Percentiles rank a stretch among this genome's conserved stretches.
Conservation (phyloP, 2,329 filamentous ascomycete genomes). For the Beauveria sp. region DNA sequence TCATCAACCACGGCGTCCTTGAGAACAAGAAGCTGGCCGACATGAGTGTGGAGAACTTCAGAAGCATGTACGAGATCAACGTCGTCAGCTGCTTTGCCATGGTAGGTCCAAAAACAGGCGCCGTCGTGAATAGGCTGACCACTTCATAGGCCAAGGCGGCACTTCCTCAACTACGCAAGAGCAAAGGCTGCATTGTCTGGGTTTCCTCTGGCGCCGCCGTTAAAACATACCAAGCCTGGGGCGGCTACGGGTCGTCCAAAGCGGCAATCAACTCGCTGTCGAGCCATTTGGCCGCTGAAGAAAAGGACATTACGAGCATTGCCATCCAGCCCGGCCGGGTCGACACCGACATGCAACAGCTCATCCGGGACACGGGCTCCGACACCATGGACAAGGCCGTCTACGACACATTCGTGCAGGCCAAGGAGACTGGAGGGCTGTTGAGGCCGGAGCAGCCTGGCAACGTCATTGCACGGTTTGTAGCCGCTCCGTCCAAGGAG, state of each 20-base stretch:
- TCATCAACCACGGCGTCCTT: constrained; percentile 82
- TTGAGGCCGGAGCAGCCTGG: constrained; percentile 80
- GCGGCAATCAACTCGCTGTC: constrained; percentile 76
- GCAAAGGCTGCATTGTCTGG: constrained; percentile 66
- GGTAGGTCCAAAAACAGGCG: constrained; percentile 41
- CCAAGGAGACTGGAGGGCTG: constrained; percentile 64
- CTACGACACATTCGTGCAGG: constrained; percentile 60
- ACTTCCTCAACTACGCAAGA: constrained; percentile 59
- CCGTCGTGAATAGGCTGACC: not conserved
- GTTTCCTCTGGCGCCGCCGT: constrained; percentile 71
- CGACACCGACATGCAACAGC: constrained; percentile 85
- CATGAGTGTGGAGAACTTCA: constrained; percentile 66
- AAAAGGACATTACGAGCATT: constrained; percentile 65
- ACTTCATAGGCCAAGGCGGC: constrained; percentile 56
- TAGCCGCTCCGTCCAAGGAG: constrained; percentile 53
- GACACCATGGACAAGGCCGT: constrained; percentile 44
- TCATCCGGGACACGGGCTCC: constrained; percentile 58
- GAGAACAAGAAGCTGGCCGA: constrained; percentile 68
- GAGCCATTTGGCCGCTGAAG: constrained; percentile 65
- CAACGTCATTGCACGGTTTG: constrained; percentile 75
- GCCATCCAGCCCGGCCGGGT: constrained; percentile 73
- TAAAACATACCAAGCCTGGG: constrained; percentile 64
- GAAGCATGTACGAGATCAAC: constrained; percentile 69
- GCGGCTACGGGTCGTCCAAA: constrained; percentile 74
- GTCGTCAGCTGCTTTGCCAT: constrained; percentile 77